Conservation (phyloP, 306 rosid species). For the Psophocarpus tetragonolobus region DNA sequence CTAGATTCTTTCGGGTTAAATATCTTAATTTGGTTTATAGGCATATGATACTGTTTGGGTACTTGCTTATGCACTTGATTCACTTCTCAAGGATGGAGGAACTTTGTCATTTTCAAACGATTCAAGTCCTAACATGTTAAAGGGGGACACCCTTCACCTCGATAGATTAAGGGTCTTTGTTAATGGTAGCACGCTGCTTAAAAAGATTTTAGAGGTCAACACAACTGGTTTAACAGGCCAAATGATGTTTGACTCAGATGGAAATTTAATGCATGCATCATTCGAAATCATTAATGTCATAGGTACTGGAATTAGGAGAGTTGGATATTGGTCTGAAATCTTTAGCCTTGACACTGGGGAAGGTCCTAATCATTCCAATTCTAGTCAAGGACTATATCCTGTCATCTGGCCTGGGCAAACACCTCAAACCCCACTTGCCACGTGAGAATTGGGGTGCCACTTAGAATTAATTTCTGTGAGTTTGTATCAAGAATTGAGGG, state of each 20-base stretch:
- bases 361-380: no score
- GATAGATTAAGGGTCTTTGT: constrained; percentile 52
- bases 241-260: no score
- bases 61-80: constrained; percentile 60
- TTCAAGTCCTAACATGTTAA: constrained; percentile 36
- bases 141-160: constrained; percentile 40
- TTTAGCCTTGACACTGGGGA: no score
- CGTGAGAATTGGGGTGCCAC: constrained; percentile 65
- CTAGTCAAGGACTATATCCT: no score
- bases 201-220: constrained; percentile 43
- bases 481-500: no score
- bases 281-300: constrained; percentile 41
- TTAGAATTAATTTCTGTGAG: background rate
- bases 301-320: no score
- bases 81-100: constrained; percentile 8
- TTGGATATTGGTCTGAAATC: no score
- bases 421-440: no score
- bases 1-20: constrained; percentile 44
- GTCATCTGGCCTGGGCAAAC: no score
- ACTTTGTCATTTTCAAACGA: constrained; percentile 55
- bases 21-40: constrained; percentile 48
- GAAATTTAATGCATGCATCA: constrained; percentile 52
- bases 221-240: constrained; percentile 64
- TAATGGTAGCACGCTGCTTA: constrained; percentile 49
- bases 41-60: constrained; percentile 76